Conservation (phyloP, 1,284 basidiomycete genomes). For the Trichosporon inkin region DNA sequence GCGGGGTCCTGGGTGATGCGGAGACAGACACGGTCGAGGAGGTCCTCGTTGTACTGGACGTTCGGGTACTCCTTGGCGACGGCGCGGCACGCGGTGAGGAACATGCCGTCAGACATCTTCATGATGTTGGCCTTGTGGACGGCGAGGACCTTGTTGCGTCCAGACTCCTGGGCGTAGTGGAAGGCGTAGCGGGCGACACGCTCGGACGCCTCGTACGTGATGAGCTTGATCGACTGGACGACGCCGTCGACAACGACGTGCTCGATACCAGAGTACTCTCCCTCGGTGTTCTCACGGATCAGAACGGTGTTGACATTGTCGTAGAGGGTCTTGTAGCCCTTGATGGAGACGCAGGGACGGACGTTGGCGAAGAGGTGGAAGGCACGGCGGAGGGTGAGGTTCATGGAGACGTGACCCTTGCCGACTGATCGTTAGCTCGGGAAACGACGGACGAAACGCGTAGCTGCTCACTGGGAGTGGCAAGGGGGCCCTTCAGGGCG, state of each 20-base stretch:
- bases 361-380: constrained; percentile 99
- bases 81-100: constrained; percentile 93
- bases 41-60: constrained; percentile 91
- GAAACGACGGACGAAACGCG: not conserved
- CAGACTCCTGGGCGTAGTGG: constrained; percentile 86
- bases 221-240: constrained; percentile 99
- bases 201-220: constrained; percentile 98
- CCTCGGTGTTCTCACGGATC: constrained; percentile 99
- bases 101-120: constrained; percentile 99
- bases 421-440: constrained; percentile 61
- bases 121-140: constrained; percentile 99
- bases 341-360: constrained; percentile 90
- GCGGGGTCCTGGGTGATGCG: constrained; percentile 68
- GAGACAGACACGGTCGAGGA: constrained; percentile 93
- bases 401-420: constrained; percentile 97
- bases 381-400: constrained; percentile 91
- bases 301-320: constrained; percentile 97
- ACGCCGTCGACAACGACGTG: constrained; percentile 97
- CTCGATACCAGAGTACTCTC: constrained; percentile 99
- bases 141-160: constrained; percentile 89
- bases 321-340: constrained; percentile 97
- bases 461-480: constrained; percentile 72
- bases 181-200: constrained; percentile 98
- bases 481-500: constrained; percentile 92
- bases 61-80: constrained; percentile 95